Conservation (phyloP, 2,329 filamentous ascomycete species). For the Monilinia polystroma region DNA sequence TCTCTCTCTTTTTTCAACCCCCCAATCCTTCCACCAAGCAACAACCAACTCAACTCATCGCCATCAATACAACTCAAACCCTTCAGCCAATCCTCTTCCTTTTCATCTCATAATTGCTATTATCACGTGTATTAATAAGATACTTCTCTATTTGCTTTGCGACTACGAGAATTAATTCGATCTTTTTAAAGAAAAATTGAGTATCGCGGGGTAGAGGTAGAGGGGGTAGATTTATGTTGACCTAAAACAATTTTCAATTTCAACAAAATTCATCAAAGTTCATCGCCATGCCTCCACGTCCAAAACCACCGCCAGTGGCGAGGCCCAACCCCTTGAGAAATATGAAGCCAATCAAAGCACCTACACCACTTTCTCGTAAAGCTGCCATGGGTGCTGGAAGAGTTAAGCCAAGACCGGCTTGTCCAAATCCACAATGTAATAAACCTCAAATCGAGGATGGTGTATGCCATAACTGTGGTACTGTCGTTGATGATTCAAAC, state of each 20-base stretch:
- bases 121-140: conserved; percentile 17
- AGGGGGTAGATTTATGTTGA: conserved; percentile 4
- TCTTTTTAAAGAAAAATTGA: background rate
- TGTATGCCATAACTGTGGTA: conserved; percentile 81
- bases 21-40: background rate
- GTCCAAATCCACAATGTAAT: conserved; percentile 60
- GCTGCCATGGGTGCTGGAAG: conserved; percentile 25
- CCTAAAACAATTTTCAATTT: conserved; percentile 1
- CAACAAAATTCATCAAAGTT: conserved; percentile 1
- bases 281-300: conserved; percentile 1
- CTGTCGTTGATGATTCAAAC: conserved; percentile 78
- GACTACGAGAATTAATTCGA: background rate
- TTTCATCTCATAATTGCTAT: conserved; percentile 6
- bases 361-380: conserved; percentile 30
- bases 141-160: background rate
- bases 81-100: conserved; percentile 9
- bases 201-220: conserved; percentile 26
- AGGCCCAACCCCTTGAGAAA: conserved; percentile 31
- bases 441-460: conserved; percentile 62
- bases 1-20: background rate
- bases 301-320: background rate
- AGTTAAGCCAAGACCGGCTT: conserved; percentile 38
- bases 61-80: background rate
- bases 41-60: conserved; percentile 20
- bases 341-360: conserved; percentile 29